Conservation (phyloP, 75 land plant genomes). For the Cupressus sempervirens region DNA sequence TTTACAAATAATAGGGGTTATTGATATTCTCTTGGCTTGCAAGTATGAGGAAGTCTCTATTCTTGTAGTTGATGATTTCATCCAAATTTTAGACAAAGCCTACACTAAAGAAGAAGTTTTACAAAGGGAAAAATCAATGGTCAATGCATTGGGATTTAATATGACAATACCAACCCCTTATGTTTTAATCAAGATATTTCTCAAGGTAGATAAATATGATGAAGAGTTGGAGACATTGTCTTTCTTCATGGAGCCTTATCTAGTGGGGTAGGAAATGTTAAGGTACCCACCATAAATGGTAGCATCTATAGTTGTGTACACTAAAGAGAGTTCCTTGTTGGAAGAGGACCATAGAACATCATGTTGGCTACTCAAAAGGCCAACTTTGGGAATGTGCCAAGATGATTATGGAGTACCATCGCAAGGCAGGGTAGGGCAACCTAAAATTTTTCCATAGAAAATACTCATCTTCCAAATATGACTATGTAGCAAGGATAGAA, state of each 20-base stretch:
- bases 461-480: constrained; percentile 57
- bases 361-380: constrained; percentile 58
- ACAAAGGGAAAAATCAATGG: constrained; percentile 75
- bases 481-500: constrained; percentile 47
- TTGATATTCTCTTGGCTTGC: constrained; percentile 91
- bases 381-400: constrained; percentile 82
- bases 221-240: constrained; percentile 62
- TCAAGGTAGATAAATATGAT: constrained; percentile 75
- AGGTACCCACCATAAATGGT: constrained; percentile 73
- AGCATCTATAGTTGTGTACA: constrained; percentile 85
- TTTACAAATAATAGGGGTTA: constrained; percentile 87
- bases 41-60: constrained; percentile 93
- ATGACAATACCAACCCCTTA: constrained; percentile 85
- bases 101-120: constrained; percentile 70
- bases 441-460: constrained; percentile 82
- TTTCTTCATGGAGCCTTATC: constrained; percentile 78
- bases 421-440: constrained; percentile 69
- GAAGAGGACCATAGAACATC: constrained; percentile 59
- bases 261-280: constrained; percentile 87
- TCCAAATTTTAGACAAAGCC: constrained; percentile 77
- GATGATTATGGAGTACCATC: constrained; percentile 78
- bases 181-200: constrained; percentile 77
- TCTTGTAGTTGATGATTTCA: constrained; percentile 69
- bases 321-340: constrained; percentile 46
- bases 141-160: constrained; percentile 76